These are phyloP conservation scores for Apostasia ramifera DNA, from an alignment of 106 monocot genomes.

Conservation along the genomic window DNA sequence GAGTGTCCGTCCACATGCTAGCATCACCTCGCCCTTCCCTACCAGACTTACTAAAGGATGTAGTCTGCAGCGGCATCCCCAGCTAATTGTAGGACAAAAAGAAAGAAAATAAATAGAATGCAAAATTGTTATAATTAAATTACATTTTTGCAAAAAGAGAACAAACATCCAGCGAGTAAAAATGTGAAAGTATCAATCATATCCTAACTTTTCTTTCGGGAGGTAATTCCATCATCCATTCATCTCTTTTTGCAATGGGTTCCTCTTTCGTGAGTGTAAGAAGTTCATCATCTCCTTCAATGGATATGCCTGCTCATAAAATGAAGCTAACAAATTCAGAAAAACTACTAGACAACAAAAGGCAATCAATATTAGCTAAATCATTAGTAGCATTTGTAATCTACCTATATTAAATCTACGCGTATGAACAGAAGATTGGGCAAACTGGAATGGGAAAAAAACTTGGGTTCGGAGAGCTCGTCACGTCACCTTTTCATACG, in stretches of 20 bases:
- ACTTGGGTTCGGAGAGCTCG: no score
- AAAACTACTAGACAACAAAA: neutral
- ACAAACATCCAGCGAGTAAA: no score
- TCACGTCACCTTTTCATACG: no score
- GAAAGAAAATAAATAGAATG: neutral
- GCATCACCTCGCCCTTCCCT: slow-evolving; percentile 97
- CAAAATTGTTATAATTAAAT: neutral
- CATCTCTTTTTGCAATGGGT: slow-evolving; percentile 58
- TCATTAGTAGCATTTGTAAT: no score
- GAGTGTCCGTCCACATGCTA: slow-evolving; percentile 76
- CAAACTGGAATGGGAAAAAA: no score
- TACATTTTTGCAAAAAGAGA: no score
- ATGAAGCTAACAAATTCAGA: neutral
- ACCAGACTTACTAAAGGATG: slow-evolving; percentile 58
- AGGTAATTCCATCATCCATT: slow-evolving; percentile 96
- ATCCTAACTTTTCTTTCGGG: slow-evolving; percentile 86
- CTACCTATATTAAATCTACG: no score
- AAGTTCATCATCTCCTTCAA: slow-evolving; percentile 94
- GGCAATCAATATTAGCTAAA: no score
- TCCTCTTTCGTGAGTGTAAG: slow-evolving; percentile 49
- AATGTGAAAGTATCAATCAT: no score
- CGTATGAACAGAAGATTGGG: no score
- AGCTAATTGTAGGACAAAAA: slow-evolving; percentile 45
- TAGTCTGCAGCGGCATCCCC: slow-evolving; percentile 76
- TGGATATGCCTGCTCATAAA: slow-evolving; percentile 60